Percentiles rank a stretch among this genome's conserved stretches.
These are phyloP conservation scores for Chromera velia DNA, from an alignment of 73 alveolate species.

Conservation along the genomic window DNA sequence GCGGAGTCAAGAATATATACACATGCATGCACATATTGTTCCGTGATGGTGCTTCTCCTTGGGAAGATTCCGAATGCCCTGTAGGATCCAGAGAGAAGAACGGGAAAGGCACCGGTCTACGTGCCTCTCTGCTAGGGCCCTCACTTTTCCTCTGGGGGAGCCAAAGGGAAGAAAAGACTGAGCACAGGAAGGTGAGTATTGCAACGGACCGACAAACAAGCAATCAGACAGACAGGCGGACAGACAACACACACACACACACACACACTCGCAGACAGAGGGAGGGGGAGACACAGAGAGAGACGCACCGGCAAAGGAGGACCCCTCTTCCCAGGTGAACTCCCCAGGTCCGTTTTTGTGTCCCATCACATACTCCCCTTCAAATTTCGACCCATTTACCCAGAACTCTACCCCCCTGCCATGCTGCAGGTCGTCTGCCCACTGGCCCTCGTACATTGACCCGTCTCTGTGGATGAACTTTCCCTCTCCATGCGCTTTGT, in stretches of 20 bases:
- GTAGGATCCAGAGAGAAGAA: no score
- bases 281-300: no score
- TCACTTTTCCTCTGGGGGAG: background rate
- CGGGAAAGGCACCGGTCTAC: no score
- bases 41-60: no score
- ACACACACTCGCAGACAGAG: no score
- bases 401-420: conserved; percentile 63
- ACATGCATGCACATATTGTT: no score
- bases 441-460: conserved; percentile 62
- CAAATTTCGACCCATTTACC: conserved; percentile 57
- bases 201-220: background rate
- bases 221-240: background rate
- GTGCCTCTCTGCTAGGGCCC: background rate
- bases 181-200: background rate
- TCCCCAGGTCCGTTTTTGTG: conserved; percentile 58
- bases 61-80: no score
- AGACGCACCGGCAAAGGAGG: conserved; percentile 20
- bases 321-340: conserved; percentile 47
- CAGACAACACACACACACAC: no score
- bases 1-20: background rate
- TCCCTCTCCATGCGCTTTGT: conserved; percentile 47
- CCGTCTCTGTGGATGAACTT: conserved; percentile 50
- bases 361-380: conserved; percentile 58
- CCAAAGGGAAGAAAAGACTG: background rate
- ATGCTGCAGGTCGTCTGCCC: conserved; percentile 41